These are phyloP conservation scores for Aspergillus alliaceus DNA, from an alignment of 2,329 filamentous ascomycete species.

Conservation along the genomic window DNA sequence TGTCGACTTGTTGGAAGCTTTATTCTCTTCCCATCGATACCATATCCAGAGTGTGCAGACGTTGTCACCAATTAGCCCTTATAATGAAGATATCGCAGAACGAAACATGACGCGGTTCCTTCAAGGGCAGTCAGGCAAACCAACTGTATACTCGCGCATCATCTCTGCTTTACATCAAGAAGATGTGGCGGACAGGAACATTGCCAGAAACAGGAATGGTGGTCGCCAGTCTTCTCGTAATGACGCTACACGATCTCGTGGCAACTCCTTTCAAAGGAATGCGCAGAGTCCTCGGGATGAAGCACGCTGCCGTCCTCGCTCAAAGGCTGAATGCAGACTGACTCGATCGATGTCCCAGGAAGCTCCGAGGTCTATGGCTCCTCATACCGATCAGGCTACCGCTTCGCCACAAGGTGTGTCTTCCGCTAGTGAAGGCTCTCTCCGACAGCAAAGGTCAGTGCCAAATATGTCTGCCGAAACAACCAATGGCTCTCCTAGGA, in stretches of 20 bases:
- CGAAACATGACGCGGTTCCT: conserved; percentile 41
- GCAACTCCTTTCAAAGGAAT: conserved; percentile 8
- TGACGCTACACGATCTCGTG: conserved; percentile 18
- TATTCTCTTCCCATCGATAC: conserved; percentile 35
- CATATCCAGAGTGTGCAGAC: conserved; percentile 22
- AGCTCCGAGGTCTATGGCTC: neutral
- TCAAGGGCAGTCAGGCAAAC: conserved; percentile 25
- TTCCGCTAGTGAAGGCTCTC: neutral
- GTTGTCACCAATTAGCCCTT: conserved; percentile 35
- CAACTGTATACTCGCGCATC: conserved; percentile 30
- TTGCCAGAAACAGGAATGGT: conserved; percentile 25
- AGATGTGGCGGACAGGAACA: conserved; percentile 44
- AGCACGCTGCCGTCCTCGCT: neutral
- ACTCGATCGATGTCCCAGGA: conserved; percentile 16
- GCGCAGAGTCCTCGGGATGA: neutral
- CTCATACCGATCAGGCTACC: neutral
- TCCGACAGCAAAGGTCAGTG: conserved; percentile 33
- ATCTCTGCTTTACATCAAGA: conserved; percentile 41
- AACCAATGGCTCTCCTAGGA: conserved; percentile 10
- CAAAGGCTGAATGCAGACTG: conserved; percentile 9
- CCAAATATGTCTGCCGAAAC: conserved; percentile 29
- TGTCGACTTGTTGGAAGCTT: conserved; percentile 42
- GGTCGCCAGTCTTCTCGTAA: conserved; percentile 22
- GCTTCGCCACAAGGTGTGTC: neutral
- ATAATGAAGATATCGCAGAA: conserved; percentile 46